Evolutionary conservation across 192 early-diverging fungal genomes (phyloP).

Genomic region (Pilobolus umbonatus): DNA sequence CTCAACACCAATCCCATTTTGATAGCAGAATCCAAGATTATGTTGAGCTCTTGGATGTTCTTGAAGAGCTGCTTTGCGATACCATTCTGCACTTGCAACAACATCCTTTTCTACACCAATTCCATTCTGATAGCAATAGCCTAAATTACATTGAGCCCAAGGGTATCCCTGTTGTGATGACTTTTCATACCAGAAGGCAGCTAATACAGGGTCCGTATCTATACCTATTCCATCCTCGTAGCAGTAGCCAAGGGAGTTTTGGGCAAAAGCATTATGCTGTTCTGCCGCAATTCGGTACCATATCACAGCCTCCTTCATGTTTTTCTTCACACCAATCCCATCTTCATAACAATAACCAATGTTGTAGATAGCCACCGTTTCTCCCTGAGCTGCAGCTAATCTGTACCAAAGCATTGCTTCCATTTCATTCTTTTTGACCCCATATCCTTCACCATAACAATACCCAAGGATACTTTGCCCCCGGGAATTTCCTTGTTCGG

Average conservation of each 20-base stretch:
- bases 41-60: slow-evolving; percentile 76
- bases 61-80: slow-evolving; percentile 50
- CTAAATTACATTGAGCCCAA: slow-evolving; percentile 63
- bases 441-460: slow-evolving; percentile 76
- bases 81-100: slow-evolving; percentile 56
- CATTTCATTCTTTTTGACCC: slow-evolving; percentile 57
- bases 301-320: slow-evolving; percentile 45
- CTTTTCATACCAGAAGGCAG: slow-evolving; percentile 52
- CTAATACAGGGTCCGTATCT: slow-evolving; percentile 42
- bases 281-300: slow-evolving; percentile 63
- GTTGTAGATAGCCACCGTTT: slow-evolving; percentile 51
- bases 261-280: slow-evolving; percentile 69
- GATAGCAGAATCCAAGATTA: slow-evolving; percentile 74
- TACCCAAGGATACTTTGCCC: slow-evolving; percentile 66
- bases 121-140: slow-evolving; percentile 85
- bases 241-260: slow-evolving; percentile 75
- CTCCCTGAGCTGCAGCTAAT: slow-evolving; percentile 47
- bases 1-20: slow-evolving; percentile 71
- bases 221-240: slow-evolving; percentile 77
- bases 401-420: slow-evolving; percentile 62
- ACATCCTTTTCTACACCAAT: slow-evolving; percentile 62
- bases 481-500: slow-evolving; percentile 63
- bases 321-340: slow-evolving; percentile 51
- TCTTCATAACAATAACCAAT: slow-evolving; percentile 57
- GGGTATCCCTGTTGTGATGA: slow-evolving; percentile 51